These are phyloP conservation scores for Melocanna baccifera DNA, from an alignment of 176 grass and related monocot genomes.

Conservation along the genomic window DNA sequence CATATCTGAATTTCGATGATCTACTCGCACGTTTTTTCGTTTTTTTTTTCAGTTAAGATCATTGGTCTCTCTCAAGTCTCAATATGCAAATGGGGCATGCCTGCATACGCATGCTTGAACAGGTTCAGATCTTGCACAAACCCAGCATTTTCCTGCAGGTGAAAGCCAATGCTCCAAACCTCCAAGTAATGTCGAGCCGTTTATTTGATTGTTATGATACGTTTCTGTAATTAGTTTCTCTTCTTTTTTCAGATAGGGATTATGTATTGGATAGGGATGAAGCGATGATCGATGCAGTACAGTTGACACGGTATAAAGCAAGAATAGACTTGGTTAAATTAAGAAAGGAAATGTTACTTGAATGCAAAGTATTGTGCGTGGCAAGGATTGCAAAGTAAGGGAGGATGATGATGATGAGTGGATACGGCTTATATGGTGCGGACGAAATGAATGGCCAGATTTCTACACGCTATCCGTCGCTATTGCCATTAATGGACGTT, in stretches of 20 bases:
- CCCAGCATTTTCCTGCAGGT: background rate
- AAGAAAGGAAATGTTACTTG: background rate
- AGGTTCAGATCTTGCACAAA: background rate
- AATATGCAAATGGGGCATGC: background rate
- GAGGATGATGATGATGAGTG: background rate
- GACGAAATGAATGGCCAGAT: background rate
- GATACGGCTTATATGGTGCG: background rate
- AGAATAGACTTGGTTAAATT: background rate
- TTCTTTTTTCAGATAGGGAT: background rate
- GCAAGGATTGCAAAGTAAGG: background rate
- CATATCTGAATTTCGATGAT: background rate
- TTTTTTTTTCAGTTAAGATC: background rate
- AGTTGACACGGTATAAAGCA: background rate
- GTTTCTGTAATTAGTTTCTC: background rate
- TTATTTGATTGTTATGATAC: too few relatives aligned
- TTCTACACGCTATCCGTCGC: conserved; percentile 2
- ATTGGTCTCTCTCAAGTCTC: background rate
- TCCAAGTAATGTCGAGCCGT: background rate
- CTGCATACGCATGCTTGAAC: background rate
- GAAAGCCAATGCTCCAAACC: conserved; percentile 13
- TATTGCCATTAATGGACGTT: conserved; percentile 17
- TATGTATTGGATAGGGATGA: too few relatives aligned
- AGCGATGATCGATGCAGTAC: background rate
- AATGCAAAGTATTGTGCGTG: background rate
- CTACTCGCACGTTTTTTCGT: background rate